Evolutionary conservation across 352 stramenopile genomes (phyloP).

Genomic region (Stramenopiles sp.): DNA sequence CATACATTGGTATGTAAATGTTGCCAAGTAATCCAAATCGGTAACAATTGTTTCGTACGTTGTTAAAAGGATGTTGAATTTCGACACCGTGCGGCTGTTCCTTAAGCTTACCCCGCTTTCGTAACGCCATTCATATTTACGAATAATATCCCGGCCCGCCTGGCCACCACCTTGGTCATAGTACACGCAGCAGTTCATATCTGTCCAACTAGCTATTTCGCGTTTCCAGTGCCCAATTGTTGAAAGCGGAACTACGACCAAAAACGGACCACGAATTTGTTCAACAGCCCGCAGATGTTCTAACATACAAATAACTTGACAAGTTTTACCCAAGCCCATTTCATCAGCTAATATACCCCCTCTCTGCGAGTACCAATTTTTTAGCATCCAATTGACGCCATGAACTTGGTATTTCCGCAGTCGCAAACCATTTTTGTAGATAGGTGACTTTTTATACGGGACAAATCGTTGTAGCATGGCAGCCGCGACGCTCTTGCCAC

Average conservation of each 20-base stretch:
- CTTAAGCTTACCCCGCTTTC: slow-evolving; percentile 16
- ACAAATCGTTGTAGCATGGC: slow-evolving; percentile 8
- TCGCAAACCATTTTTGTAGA: slow-evolving; percentile 2
- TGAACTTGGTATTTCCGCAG: slow-evolving; percentile 26
- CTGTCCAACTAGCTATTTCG: slow-evolving; percentile 95
- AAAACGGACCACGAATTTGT: slow-evolving; percentile 78
- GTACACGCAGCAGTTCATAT: slow-evolving; percentile 96
- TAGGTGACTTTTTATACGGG: neutral
- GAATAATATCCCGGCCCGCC: slow-evolving; percentile 71
- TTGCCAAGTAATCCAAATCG: slow-evolving; percentile 26
- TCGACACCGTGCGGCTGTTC: slow-evolving; percentile 30
- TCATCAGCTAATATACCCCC: slow-evolving; percentile 39
- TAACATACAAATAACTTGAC: slow-evolving; percentile 71
- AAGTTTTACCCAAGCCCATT: slow-evolving; percentile 75
- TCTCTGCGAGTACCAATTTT: neutral
- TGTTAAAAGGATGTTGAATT: slow-evolving; percentile 91
- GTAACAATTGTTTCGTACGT: slow-evolving; percentile 88
- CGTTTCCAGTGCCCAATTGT: slow-evolving; percentile 96
- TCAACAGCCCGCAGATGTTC: slow-evolving; percentile 72
- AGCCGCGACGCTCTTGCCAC: neutral
- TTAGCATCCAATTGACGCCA: slow-evolving; percentile 25
- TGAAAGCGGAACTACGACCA: slow-evolving; percentile 91
- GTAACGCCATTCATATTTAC: slow-evolving; percentile 90
- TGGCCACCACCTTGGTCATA: slow-evolving; percentile 69
- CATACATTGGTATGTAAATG: slow-evolving; percentile 8